Conservation (phyloP, 1,139 yeast genomes). For the Lodderomyces parapsilosis region DNA sequence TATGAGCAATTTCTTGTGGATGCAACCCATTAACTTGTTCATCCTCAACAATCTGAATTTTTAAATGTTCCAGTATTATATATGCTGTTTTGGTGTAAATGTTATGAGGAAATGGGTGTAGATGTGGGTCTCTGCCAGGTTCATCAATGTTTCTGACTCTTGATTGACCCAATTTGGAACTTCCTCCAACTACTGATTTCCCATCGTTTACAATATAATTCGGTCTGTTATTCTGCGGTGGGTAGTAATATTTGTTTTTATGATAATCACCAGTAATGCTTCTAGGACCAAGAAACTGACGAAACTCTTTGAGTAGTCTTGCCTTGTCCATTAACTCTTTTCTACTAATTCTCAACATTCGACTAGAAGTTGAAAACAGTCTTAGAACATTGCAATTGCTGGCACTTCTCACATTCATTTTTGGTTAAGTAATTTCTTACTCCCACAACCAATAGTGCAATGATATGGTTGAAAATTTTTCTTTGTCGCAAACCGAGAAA, state of each 20-base stretch:
- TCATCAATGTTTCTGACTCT: background rate
- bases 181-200: conserved; percentile 30
- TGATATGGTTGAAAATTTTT: no score
- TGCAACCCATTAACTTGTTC: conserved; percentile 52
- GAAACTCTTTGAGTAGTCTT: conserved; percentile 8
- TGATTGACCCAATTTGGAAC: background rate
- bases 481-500: no score
- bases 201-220: conserved; percentile 71
- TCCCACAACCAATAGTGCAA: no score
- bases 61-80: conserved; percentile 57
- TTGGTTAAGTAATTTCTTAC: no score
- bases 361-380: conserved; percentile 7
- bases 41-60: conserved; percentile 58
- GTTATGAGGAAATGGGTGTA: conserved; percentile 83
- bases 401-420: background rate
- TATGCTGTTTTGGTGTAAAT: conserved; percentile 66
- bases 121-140: conserved; percentile 25
- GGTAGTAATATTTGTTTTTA: conserved; percentile 71
- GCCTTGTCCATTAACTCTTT: conserved; percentile 10
- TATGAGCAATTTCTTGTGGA: conserved; percentile 74
- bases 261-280: conserved; percentile 82
- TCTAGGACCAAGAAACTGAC: conserved; percentile 71
- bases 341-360: conserved; percentile 6
- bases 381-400: background rate
- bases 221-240: conserved; percentile 71